These are phyloP conservation scores for Blastomyces silverae DNA, from an alignment of 2,329 filamentous ascomycete species.

Conservation along the genomic window DNA sequence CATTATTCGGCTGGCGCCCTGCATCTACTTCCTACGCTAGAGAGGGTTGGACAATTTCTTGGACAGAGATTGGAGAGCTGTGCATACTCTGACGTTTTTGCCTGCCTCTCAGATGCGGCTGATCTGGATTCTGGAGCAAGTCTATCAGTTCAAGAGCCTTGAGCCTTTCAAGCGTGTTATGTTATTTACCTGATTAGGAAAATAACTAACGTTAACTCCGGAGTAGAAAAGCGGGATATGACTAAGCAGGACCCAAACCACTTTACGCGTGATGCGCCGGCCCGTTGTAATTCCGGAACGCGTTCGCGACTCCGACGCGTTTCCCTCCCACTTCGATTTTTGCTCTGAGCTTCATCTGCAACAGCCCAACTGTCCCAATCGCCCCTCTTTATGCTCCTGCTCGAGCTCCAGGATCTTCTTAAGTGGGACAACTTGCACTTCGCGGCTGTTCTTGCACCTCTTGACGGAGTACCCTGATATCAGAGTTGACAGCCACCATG, in stretches of 20 bases:
- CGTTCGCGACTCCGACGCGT: constrained; percentile 8
- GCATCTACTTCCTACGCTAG: too few species aligned
- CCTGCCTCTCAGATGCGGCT: too few species aligned
- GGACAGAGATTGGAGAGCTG: too few species aligned
- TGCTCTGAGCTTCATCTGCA: background rate
- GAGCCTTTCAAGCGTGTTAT: background rate
- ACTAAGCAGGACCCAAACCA: constrained; percentile 10
- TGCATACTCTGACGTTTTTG: too few species aligned
- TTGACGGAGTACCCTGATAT: background rate
- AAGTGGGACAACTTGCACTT: background rate
- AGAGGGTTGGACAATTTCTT: too few species aligned
- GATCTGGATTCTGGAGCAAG: too few species aligned
- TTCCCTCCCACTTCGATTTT: constrained; percentile 3
- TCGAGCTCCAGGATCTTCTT: background rate
- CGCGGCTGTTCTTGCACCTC: background rate
- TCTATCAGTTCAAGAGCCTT: too few species aligned
- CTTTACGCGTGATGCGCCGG: constrained; percentile 14
- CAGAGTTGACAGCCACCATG: constrained; percentile 26
- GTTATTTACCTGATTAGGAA: constrained; percentile 1
- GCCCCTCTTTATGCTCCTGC: constrained; percentile 1
- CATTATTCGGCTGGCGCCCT: too few species aligned
- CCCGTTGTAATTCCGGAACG: constrained; percentile 11
- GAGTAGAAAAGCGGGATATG: background rate
- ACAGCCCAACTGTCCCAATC: constrained; percentile 25
- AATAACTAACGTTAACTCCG: too few species aligned